phyloP scores from a whole-genome alignment of 371 early-diverging fungal species.

The Circinella minor region DNA sequence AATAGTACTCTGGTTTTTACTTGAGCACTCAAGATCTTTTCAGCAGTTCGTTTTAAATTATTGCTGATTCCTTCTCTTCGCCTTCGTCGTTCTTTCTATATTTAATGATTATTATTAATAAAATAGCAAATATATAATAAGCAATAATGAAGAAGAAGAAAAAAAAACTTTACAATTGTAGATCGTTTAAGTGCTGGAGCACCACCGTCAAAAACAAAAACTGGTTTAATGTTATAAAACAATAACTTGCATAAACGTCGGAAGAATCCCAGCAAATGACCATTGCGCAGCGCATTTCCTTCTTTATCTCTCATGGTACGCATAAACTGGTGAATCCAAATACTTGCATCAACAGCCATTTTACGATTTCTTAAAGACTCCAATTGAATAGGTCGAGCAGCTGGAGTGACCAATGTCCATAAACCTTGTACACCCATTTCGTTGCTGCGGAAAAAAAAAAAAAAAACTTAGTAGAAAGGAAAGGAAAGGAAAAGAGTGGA shows the following conservation, averaged over 20 bases:
- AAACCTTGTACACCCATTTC: conserved; percentile 96
- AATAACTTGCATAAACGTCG: conserved; percentile 93
- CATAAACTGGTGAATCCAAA: conserved; percentile 97
- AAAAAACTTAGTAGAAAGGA: background rate
- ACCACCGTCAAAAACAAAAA: conserved; percentile 97
- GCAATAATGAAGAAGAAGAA: background rate
- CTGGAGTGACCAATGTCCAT: conserved; percentile 89
- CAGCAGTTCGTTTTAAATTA: conserved; percentile 75
- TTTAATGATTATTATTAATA: background rate
- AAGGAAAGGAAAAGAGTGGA: background rate
- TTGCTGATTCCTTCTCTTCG: conserved; percentile 58
- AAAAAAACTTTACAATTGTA: conserved; percentile 63
- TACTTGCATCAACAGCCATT: conserved; percentile 94
- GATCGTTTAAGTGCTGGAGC: conserved; percentile 83
- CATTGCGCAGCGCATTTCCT: conserved; percentile 81
- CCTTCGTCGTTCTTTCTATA: conserved; percentile 59
- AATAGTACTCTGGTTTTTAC: conserved; percentile 67
- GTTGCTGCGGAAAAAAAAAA: conserved; percentile 2
- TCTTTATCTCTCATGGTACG: conserved; percentile 90
- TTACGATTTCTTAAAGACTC: conserved; percentile 76
- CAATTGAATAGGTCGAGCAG: conserved; percentile 79
- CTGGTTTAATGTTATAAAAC: conserved; percentile 88
- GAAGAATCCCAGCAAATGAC: conserved; percentile 93
- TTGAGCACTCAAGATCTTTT: conserved; percentile 81
- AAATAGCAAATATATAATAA: background rate